Percentiles rank a stretch among this genome's conserved stretches.
Evolutionary conservation across 768 basidiomycete genomes (phyloP).

Genomic region (Cystoderma amianthinum): DNA sequence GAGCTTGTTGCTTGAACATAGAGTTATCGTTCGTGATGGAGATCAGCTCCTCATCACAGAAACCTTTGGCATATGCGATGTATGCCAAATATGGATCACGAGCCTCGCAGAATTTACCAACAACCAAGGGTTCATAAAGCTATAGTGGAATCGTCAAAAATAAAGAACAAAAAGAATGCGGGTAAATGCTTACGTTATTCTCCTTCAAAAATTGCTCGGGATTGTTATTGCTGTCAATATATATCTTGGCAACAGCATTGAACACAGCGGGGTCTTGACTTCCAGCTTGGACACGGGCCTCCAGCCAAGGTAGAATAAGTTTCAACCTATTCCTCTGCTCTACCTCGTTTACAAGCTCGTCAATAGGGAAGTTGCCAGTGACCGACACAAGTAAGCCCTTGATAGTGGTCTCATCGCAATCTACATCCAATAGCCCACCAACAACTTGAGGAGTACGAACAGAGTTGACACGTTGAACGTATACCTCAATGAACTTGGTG

Average conservation of each 20-base stretch:
- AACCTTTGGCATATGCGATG: conserved; percentile 98
- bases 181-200: conserved; percentile 70
- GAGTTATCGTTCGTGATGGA: conserved; percentile 97
- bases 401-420: conserved; percentile 95
- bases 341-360: conserved; percentile 95
- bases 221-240: conserved; percentile 98
- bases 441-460: conserved; percentile 95
- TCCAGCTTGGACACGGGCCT: conserved; percentile 88
- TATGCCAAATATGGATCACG: conserved; percentile 98
- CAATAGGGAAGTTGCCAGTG: conserved; percentile 94
- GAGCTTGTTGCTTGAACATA: conserved; percentile 99
- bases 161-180: not conserved
- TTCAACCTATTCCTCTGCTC: conserved; percentile 95
- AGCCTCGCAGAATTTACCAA: conserved; percentile 99
- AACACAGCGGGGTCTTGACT: conserved; percentile 90
- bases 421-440: conserved; percentile 94
- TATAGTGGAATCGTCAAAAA: too few relatives aligned
- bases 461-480: conserved; percentile 97
- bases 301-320: conserved; percentile 95
- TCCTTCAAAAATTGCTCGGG: conserved; percentile 98
- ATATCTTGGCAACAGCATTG: conserved; percentile 98
- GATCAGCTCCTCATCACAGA: conserved; percentile 97
- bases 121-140: conserved; percentile 94
- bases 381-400: conserved; percentile 92
- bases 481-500: conserved; percentile 98